phyloP scores from a whole-genome alignment of 2,329 filamentous ascomycete genomes.

The Neofusicoccum kwambonambiense region DNA sequence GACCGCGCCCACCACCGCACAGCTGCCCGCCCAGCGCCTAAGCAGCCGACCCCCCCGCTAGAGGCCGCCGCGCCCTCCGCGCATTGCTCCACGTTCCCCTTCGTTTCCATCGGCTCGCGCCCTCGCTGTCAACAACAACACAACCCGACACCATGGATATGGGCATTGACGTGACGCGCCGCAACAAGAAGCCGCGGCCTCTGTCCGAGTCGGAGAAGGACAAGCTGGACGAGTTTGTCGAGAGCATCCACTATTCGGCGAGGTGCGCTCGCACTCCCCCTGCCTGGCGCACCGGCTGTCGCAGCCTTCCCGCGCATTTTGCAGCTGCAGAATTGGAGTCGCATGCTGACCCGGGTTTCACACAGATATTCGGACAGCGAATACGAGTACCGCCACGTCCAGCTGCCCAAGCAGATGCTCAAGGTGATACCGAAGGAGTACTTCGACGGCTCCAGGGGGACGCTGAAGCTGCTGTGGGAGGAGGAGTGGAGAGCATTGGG shows the following conservation, averaged over 20 bases:
- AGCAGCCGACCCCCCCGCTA: background rate
- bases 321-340: background rate
- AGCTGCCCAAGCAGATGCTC: constrained; percentile 96
- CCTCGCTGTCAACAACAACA: constrained; percentile 10
- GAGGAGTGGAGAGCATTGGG: constrained; percentile 97
- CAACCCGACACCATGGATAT: constrained; percentile 28
- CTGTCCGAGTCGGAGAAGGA: constrained; percentile 79
- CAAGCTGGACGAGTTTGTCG: constrained; percentile 85
- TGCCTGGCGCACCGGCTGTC: background rate
- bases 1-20: background rate
- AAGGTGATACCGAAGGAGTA: constrained; percentile 95
- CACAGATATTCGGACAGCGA: constrained; percentile 85
- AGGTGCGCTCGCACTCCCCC: constrained; percentile 56
- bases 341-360: constrained; percentile 18
- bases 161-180: constrained; percentile 77
- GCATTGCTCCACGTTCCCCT: background rate
- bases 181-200: constrained; percentile 81
- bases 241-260: constrained; percentile 92
- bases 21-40: background rate
- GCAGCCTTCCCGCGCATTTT: constrained; percentile 5
- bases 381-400: constrained; percentile 96
- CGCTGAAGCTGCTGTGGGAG: constrained; percentile 94
- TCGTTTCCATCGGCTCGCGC: background rate
- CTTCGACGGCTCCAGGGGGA: constrained; percentile 84
- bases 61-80: background rate